phyloP scores from a whole-genome alignment of 2,329 filamentous ascomycete genomes.

The Sclerotinia spermophila region DNA sequence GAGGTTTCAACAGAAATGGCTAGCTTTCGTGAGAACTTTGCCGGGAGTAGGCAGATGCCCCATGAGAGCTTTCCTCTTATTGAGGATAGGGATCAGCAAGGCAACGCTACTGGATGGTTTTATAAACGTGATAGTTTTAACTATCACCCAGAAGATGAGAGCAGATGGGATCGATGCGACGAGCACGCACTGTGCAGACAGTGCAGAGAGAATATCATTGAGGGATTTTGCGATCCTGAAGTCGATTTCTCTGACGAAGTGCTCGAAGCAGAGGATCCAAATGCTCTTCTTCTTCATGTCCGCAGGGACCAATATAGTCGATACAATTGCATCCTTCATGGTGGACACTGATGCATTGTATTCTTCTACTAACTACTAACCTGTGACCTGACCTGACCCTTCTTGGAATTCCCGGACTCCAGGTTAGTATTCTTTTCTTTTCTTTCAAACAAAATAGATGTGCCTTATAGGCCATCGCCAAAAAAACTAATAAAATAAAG shows the following conservation, averaged over 20 bases:
- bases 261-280: background rate
- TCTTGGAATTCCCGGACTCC: conserved; percentile 1
- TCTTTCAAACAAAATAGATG: conserved; percentile 14
- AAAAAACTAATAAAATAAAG: conserved; percentile 16
- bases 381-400: conserved; percentile 14
- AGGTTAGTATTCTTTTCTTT: conserved; percentile 10
- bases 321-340: conserved; percentile 4
- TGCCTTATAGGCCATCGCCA: conserved; percentile 15
- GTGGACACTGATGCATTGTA: background rate
- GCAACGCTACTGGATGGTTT: conserved; percentile 9
- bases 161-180: background rate
- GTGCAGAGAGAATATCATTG: background rate
- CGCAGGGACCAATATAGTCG: background rate
- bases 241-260: background rate
- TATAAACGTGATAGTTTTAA: background rate
- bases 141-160: background rate
- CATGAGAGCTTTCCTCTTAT: background rate
- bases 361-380: conserved; percentile 16
- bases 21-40: background rate
- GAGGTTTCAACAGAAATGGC: background rate
- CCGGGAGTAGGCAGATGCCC: background rate
- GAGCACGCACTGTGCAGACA: background rate
- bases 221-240: conserved; percentile 3
- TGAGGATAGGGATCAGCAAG: background rate
- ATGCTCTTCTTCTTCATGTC: background rate